Conservation (phyloP, 306 rosid genomes). For the Mimosa pudica region DNA sequence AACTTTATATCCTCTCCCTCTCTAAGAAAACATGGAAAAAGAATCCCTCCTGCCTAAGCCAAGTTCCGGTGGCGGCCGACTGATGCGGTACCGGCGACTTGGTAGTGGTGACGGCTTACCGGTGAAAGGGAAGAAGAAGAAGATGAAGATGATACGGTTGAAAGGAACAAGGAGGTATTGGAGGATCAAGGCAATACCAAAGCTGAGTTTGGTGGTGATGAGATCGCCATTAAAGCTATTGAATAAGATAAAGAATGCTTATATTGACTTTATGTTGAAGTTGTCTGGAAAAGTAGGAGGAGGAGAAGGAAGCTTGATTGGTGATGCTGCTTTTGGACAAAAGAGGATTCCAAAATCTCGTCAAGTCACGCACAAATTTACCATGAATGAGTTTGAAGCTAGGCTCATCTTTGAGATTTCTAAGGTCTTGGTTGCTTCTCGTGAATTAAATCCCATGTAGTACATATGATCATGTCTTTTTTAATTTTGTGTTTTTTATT, state of each 20-base stretch:
- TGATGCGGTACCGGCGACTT: slow-evolving; percentile 48
- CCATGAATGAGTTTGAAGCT: slow-evolving; percentile 12
- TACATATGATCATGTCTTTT: neutral
- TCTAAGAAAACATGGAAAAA: slow-evolving; percentile 35
- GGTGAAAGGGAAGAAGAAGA: slow-evolving; percentile 5
- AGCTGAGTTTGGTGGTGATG: slow-evolving; percentile 37
- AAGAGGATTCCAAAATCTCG: slow-evolving; percentile 41
- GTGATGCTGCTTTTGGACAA: slow-evolving; percentile 36
- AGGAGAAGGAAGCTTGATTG: slow-evolving; percentile 14
- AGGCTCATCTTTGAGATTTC: slow-evolving; percentile 15
- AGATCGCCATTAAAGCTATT: slow-evolving; percentile 55
- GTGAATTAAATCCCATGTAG: neutral
- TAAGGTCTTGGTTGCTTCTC: slow-evolving; percentile 14
- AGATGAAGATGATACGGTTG: slow-evolving; percentile 23
- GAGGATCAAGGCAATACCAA: slow-evolving; percentile 45
- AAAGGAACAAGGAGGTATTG: slow-evolving; percentile 40
- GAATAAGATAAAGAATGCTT: slow-evolving; percentile 47
- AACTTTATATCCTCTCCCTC: neutral
- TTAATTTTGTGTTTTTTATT: neutral
- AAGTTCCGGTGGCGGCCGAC: slow-evolving; percentile 32
- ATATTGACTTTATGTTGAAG: slow-evolving; percentile 49
- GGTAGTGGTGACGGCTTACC: neutral
- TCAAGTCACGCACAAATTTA: slow-evolving; percentile 18
- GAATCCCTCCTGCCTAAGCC: slow-evolving; percentile 46
- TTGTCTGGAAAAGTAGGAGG: slow-evolving; percentile 37